Evolutionary conservation across 2,329 filamentous ascomycete genomes (phyloP), one percentile per base, ranked within the genome.

Genomic region (Fusarium torreyae): DNA sequence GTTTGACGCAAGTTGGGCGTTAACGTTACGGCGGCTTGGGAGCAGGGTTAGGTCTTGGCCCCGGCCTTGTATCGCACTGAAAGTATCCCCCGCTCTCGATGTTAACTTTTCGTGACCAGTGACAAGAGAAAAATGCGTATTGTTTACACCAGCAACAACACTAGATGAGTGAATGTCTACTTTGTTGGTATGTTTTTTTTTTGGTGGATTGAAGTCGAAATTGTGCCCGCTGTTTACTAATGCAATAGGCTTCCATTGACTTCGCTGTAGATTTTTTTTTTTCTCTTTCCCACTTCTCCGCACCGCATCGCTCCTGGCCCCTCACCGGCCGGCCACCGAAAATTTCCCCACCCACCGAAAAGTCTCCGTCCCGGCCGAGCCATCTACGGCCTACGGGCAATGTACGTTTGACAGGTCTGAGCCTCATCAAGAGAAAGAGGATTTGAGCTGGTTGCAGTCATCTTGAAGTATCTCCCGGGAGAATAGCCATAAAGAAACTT

Each of bases 1-100:
- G 3, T 44, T 36, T 20, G 22, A 38, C 14, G 59, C 44, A 40
- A 57, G 44, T 64, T 60, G 43, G 60, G 65, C 64, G 54, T 63
- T 39, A 67, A 62, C 43, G 50, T 63, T 64, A 64, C 44, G 49
- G 51, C 55, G 56, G 44, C 40, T 46, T 18, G 42, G 43, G 42
- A 56, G 38, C 66, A 69, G 66, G 67, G 67, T 70, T 70, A 70
- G 67, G 68, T 70, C 63, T 70, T 68, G 53, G 50, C 62, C 66
- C 67, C 53, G 46, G 39, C 33, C 58, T 57, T 57, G 31, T 49
- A 28, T 14, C 43, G 39, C 44, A 57, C 66, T 52, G 61, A 22
- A 22, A 36, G 48, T 18, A 34, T 8, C 42, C 24, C 44, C 42
- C 31, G 33, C 38, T 60, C 14, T 24, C n/a, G 44, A 40, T 40